phyloP scores from a whole-genome alignment of 192 early-diverging fungal species.

The Coemansia sp. region DNA sequence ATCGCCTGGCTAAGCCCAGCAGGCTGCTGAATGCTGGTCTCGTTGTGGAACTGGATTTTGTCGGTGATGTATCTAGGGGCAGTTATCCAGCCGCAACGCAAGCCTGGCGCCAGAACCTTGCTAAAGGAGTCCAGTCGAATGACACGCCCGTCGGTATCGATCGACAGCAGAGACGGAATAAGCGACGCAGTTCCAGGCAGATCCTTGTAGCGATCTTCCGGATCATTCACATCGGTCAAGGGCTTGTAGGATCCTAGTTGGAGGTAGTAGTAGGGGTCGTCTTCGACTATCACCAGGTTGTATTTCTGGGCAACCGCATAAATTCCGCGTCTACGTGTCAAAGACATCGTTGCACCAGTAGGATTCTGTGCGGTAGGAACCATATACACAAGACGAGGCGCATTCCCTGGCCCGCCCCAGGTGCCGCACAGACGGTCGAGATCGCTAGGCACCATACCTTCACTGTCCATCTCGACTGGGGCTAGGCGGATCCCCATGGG shows the following conservation, averaged over 20 bases:
- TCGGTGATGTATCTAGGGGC: conserved; percentile 68
- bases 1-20: conserved; percentile 79
- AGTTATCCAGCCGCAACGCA: conserved; percentile 81
- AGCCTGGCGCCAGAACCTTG: conserved; percentile 86
- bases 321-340: conserved; percentile 73
- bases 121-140: conserved; percentile 90
- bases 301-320: conserved; percentile 75
- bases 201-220: conserved; percentile 24
- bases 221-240: conserved; percentile 5
- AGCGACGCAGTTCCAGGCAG: conserved; percentile 34
- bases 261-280: conserved; percentile 95
- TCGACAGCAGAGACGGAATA: conserved; percentile 78
- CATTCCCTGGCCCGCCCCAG: conserved; percentile 38
- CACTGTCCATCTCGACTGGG: conserved; percentile 58
- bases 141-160: conserved; percentile 86
- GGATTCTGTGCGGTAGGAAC: conserved; percentile 91
- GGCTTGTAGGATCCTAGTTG: conserved; percentile 59
- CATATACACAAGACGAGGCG: conserved; percentile 62
- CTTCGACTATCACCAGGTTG: conserved; percentile 86
- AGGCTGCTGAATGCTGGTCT: conserved; percentile 81
- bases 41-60: conserved; percentile 77
- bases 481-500: conserved; percentile 56
- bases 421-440: conserved; percentile 51
- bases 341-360: conserved; percentile 76
- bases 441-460: conserved; percentile 63